A percentile compares a stretch with the other conserved stretches of the same genome.
These are phyloP conservation scores for Clarireedia homoeocarpa DNA, from an alignment of 2,329 filamentous ascomycete species.

Conservation along the genomic window DNA sequence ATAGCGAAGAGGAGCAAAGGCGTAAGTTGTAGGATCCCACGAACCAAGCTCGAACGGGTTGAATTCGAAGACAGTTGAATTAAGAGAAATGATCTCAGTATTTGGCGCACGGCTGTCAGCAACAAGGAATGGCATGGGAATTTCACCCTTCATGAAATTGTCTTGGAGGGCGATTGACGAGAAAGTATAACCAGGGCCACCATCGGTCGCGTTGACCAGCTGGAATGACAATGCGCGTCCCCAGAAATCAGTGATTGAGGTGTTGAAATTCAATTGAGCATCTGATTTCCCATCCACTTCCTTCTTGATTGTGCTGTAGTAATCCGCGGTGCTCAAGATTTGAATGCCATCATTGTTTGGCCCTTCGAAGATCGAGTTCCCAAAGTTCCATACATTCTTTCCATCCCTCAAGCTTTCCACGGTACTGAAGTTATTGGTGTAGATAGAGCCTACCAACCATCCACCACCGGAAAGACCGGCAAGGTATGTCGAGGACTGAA, in stretches of 20 bases:
- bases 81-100: conserved; percentile 54
- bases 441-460: conserved; percentile 80
- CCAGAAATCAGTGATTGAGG: conserved; percentile 83
- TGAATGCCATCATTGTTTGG: conserved; percentile 44
- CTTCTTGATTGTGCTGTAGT: conserved; percentile 52
- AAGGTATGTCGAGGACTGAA: conserved; percentile 76
- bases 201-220: conserved; percentile 67
- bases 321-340: conserved; percentile 47
- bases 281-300: conserved; percentile 53
- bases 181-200: conserved; percentile 71
- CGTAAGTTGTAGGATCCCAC: conserved; percentile 64
- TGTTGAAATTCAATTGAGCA: conserved; percentile 58
- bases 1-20: conserved; percentile 63
- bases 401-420: conserved; percentile 48
- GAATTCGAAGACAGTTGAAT: conserved; percentile 70
- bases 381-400: conserved; percentile 51
- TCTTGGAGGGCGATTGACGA: conserved; percentile 63
- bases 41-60: conserved; percentile 74
- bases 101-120: conserved; percentile 59
- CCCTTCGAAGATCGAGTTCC: conserved; percentile 52
- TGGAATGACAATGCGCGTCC: conserved; percentile 81
- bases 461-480: conserved; percentile 74
- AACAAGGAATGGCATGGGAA: conserved; percentile 68
- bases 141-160: conserved; percentile 54
- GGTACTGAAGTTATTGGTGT: conserved; percentile 68